Evolutionary conservation across 1,284 basidiomycete genomes (phyloP).

Genomic region (Schizopora paradoxa): DNA sequence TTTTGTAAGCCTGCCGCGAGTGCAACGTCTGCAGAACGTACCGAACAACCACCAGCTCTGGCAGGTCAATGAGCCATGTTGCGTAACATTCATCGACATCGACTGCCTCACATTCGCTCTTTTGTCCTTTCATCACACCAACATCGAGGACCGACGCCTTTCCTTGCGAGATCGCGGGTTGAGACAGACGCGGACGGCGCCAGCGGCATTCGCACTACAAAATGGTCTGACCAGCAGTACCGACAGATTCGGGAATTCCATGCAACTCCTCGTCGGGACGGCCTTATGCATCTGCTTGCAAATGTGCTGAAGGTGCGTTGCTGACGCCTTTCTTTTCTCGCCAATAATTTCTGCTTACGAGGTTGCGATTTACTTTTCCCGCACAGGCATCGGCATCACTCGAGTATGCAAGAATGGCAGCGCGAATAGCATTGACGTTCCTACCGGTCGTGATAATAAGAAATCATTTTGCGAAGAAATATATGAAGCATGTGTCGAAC

Average conservation of each 20-base stretch:
- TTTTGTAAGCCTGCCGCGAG: too few species aligned
- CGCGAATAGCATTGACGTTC: slow-evolving; percentile 66
- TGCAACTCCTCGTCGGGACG: slow-evolving; percentile 34
- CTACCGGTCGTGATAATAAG: slow-evolving; percentile 59
- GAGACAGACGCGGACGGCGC: not conserved
- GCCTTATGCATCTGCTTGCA: slow-evolving; percentile 33
- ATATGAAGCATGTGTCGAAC: slow-evolving; percentile 43
- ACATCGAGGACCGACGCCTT: slow-evolving; percentile 5
- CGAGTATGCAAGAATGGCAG: slow-evolving; percentile 57
- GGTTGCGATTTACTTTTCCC: too few species aligned
- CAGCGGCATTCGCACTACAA: too few species aligned
- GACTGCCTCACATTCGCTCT: slow-evolving; percentile 13
- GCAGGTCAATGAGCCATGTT: slow-evolving; percentile 27
- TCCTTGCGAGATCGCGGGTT: slow-evolving; percentile 11
- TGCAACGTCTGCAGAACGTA: too few species aligned
- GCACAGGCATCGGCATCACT: slow-evolving; percentile 47
- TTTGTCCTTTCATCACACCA: slow-evolving; percentile 10
- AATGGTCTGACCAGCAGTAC: not conserved
- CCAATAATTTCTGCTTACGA: slow-evolving; percentile 2
- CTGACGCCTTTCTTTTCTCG: slow-evolving; percentile 2
- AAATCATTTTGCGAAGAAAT: slow-evolving; percentile 31
- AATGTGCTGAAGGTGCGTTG: slow-evolving; percentile 44
- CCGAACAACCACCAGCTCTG: too few species aligned
- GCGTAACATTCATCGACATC: slow-evolving; percentile 9
- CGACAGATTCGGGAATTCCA: slow-evolving; percentile 32